phyloP scores from a whole-genome alignment of 2,329 filamentous ascomycete genomes.

The Xylariales sp. region DNA sequence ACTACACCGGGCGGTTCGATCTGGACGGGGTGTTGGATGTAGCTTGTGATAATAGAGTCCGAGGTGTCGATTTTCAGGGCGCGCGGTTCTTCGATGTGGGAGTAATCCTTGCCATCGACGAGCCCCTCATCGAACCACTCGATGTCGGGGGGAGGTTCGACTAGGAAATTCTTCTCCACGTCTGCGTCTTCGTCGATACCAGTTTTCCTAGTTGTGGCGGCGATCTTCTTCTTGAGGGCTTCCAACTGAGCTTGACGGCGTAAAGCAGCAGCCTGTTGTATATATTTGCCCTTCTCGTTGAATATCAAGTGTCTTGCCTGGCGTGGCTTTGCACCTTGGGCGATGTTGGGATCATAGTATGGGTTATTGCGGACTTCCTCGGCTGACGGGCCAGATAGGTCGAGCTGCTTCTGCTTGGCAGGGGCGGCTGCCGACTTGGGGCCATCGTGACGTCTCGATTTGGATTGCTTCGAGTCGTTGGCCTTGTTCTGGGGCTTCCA shows the following conservation, averaged over 20 bases:
- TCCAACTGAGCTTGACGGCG: conserved; percentile 85
- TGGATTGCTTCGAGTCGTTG: conserved; percentile 34
- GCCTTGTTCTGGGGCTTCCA: conserved; percentile 18
- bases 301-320: conserved; percentile 77
- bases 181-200: conserved; percentile 89
- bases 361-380: conserved; percentile 55
- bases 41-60: conserved; percentile 86
- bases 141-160: conserved; percentile 78
- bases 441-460: conserved; percentile 15
- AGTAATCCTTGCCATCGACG: conserved; percentile 70
- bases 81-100: too few relatives aligned
- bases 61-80: conserved; percentile 68
- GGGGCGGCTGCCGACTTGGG: conserved; percentile 7
- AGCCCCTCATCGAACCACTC: conserved; percentile 98
- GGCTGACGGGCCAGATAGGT: conserved; percentile 21
- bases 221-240: conserved; percentile 90
- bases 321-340: conserved; percentile 58
- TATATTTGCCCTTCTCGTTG: conserved; percentile 96
- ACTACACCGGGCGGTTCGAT: conserved; percentile 82
- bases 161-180: conserved; percentile 82
- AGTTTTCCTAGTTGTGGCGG: conserved; percentile 79
- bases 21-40: conserved; percentile 88
- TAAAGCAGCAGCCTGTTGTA: conserved; percentile 85
- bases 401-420: conserved; percentile 29
- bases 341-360: conserved; percentile 71